Evolutionary conservation across 345 rosid genomes (phyloP), one percentile per base, ranked within the genome.

Genomic region (Linum tenue): DNA sequence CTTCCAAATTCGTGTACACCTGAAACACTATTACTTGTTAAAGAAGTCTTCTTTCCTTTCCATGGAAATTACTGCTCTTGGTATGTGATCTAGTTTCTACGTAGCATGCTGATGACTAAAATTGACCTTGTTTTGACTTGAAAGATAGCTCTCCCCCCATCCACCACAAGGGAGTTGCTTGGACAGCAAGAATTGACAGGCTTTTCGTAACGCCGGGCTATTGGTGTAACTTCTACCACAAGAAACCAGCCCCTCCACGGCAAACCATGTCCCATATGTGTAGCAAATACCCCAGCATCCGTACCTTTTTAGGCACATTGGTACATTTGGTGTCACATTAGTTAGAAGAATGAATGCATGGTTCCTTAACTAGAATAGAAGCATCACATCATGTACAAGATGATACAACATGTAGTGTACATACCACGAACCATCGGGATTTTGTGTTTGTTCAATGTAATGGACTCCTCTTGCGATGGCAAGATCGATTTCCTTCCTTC

Each of bases 221-320:
- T 75, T 74, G 38, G 50, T 40, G 64, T 73, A 79, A 58, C 57
- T 83, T 63, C 67, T 85, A 3, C 84, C 82, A n/a, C 73, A 72
- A 8, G 94, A 81, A 44, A 69, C 81, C 43, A 87, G 58, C 36
- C 79, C 90, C 60, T 75, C 80, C 59, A 85, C 77, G 0, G 78
- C 81, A 56, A 84, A 85, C 84, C 85, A 85, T 60, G 85, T 81
- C 3, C 71, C 90, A 35, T 83, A 84, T 0, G 82, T 80, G 70
- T 83, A 84, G 67, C 92, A 87, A 3, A 87, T 82, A 11, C 94
- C 94, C 94, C 90, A 83, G 15, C 70, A 83, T n/a, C 90, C 94
- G 7, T 83, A 87, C 85, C 83, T 82, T 22, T 22, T 22, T 22
- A 22, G 31, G 31, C 31, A 22, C 31, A 22, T 22, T 22, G 31